Evolutionary conservation across 495 filamentous ascomycete genomes (phyloP).

Genomic region (Physcia stellaris): DNA sequence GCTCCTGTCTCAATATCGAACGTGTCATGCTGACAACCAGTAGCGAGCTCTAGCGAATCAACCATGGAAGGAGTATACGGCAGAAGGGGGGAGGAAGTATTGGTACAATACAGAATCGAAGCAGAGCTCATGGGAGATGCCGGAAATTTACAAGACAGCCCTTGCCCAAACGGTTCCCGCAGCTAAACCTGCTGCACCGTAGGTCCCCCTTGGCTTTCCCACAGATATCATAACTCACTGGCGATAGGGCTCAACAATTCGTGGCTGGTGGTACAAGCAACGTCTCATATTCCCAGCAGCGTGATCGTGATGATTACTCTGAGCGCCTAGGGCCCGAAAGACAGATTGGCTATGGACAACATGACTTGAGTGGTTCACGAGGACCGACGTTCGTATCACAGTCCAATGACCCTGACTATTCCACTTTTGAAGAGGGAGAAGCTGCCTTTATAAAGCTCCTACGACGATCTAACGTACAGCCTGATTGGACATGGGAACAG

Average conservation of each 20-base stretch:
- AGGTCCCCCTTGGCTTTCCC: slow-evolving; percentile 21
- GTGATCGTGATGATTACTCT: slow-evolving; percentile 37
- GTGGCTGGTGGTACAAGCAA: slow-evolving; percentile 48
- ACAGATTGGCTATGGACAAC: slow-evolving; percentile 47
- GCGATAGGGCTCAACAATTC: slow-evolving; percentile 51
- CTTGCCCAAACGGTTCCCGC: slow-evolving; percentile 41
- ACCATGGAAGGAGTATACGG: slow-evolving; percentile 87
- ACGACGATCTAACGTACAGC: slow-evolving; percentile 67
- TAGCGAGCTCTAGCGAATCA: slow-evolving; percentile 71
- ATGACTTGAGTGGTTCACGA: slow-evolving; percentile 42
- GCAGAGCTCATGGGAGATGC: slow-evolving; percentile 91
- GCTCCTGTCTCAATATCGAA: slow-evolving; percentile 4
- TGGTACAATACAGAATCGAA: slow-evolving; percentile 89
- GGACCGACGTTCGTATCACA: slow-evolving; percentile 48
- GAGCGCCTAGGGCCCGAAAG: slow-evolving; percentile 51
- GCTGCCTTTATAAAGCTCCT: slow-evolving; percentile 87
- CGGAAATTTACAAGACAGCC: slow-evolving; percentile 64
- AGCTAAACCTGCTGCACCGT: slow-evolving; percentile 42
- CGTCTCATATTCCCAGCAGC: slow-evolving; percentile 33
- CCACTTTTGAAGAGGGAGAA: slow-evolving; percentile 80
- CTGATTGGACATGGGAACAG: slow-evolving; percentile 88
- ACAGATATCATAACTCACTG: slow-evolving; percentile 16
- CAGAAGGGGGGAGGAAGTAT: slow-evolving; percentile 77
- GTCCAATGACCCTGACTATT: slow-evolving; percentile 69
- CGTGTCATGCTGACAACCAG: slow-evolving; percentile 4